A percentile compares a stretch with the other conserved stretches of the same genome.
Evolutionary conservation across 257 asterid genomes (phyloP).

Genomic region (Asclepias syriaca): DNA sequence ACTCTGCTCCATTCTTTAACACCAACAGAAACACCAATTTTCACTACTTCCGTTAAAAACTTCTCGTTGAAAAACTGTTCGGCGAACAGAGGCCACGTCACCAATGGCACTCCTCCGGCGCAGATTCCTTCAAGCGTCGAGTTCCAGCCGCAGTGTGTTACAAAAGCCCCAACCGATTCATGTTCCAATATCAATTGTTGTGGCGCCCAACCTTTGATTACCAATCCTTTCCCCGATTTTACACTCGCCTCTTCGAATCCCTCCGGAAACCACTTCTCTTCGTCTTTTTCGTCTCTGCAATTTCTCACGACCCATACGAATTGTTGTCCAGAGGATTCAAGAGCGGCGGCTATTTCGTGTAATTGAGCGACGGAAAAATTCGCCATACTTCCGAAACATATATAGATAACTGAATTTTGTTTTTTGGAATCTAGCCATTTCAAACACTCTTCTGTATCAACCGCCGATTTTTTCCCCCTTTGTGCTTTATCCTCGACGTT

Average conservation of each 20-base stretch:
- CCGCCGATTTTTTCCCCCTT: constrained; percentile 38
- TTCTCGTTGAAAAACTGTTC: constrained; percentile 51
- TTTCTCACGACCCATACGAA: constrained; percentile 67
- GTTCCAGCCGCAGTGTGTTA: constrained; percentile 64
- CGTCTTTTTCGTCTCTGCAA: constrained; percentile 19
- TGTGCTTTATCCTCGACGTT: constrained; percentile 1
- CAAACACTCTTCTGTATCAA: constrained; percentile 46
- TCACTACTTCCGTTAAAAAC: constrained; percentile 31
- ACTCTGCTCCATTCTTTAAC: constrained; percentile 16
- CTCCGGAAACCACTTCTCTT: constrained; percentile 37
- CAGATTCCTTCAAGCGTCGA: constrained; percentile 39
- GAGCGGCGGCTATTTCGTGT: constrained; percentile 58
- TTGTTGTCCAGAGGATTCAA: constrained; percentile 46
- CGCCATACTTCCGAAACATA: constrained; percentile 56
- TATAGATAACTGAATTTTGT: constrained; percentile 46
- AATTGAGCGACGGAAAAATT: constrained; percentile 42
- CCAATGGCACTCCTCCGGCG: constrained; percentile 46
- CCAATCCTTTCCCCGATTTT: constrained; percentile 35
- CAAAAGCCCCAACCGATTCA: constrained; percentile 29
- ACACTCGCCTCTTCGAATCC: constrained; percentile 54
- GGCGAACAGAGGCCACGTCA: constrained; percentile 48
- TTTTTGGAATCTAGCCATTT: constrained; percentile 52
- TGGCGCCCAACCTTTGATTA: constrained; percentile 76
- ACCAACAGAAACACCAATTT: constrained; percentile 38
- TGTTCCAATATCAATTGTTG: constrained; percentile 46